Percentiles rank a stretch among this genome's conserved stretches.
Evolutionary conservation across 129 eudicot species (phyloP).

Genomic region (Kitagawia praeruptora): DNA sequence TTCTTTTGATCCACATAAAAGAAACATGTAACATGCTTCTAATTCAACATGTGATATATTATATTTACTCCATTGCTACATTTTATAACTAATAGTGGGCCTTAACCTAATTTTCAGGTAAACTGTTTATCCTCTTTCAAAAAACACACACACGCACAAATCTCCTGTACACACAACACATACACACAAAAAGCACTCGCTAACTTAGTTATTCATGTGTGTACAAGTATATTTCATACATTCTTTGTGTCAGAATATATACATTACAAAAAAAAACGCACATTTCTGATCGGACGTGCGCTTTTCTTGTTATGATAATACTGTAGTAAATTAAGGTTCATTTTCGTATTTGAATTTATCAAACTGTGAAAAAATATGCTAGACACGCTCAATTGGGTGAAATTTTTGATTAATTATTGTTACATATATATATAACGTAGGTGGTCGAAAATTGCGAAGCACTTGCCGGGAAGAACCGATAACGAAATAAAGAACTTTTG

Average conservation of each 20-base stretch:
- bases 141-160: not conserved
- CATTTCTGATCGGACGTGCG: too few species aligned
- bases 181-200: not conserved
- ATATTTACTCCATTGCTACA: not conserved
- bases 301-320: too few species aligned
- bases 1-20: not conserved
- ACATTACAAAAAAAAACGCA: too few species aligned
- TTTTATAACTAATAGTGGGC: not conserved
- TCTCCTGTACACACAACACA: too few species aligned
- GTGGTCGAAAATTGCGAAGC: slow-evolving; percentile 97
- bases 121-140: not conserved
- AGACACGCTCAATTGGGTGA: too few species aligned
- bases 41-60: not conserved
- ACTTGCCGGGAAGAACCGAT: slow-evolving; percentile 87
- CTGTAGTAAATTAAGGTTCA: too few species aligned
- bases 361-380: too few species aligned
- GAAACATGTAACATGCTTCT: slow-evolving; percentile 10
- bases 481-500: slow-evolving; percentile 93
- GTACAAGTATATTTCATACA: too few species aligned
- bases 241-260: too few species aligned
- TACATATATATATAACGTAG: slow-evolving; percentile 17
- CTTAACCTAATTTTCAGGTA: slow-evolving; percentile 7
- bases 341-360: too few species aligned
- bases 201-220: too few species aligned
- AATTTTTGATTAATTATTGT: not conserved